A percentile compares a stretch with the other conserved stretches of the same genome.
phyloP scores from a whole-genome alignment of 768 basidiomycete genomes.

The Candolleomyces aberdarensis region DNA sequence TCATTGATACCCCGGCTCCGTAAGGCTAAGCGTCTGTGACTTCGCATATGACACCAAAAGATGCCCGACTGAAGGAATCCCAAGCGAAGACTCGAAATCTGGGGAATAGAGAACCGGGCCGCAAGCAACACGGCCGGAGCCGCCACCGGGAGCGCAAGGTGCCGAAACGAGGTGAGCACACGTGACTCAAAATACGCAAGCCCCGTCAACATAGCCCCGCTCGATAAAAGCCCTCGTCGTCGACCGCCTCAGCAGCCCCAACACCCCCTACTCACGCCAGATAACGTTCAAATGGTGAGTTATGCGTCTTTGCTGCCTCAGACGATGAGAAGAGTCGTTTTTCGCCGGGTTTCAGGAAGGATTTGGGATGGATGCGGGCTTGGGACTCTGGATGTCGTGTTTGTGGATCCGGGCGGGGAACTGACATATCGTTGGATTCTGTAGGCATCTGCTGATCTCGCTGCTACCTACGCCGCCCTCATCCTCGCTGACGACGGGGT shows the following conservation, averaged over 20 bases:
- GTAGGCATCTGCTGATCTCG: constrained; percentile 69
- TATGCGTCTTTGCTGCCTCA: constrained; percentile 5
- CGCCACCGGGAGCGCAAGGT: background rate
- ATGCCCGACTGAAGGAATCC: too few species aligned
- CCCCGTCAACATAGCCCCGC: background rate
- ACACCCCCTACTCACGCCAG: constrained; percentile 9
- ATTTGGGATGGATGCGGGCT: constrained; percentile 22
- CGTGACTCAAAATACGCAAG: background rate
- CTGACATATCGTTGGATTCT: constrained; percentile 5
- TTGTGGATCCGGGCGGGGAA: constrained; percentile 8
- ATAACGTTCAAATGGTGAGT: constrained; percentile 25
- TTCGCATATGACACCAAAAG: too few species aligned
- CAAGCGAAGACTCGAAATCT: too few species aligned
- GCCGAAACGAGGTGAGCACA: background rate
- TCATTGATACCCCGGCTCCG: too few species aligned
- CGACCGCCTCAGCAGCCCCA: constrained; percentile 14
- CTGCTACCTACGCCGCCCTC: constrained; percentile 93
- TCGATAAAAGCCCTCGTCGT: background rate
- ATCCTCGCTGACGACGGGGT: constrained; percentile 97
- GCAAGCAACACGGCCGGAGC: too few species aligned
- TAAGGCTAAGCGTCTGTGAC: too few species aligned
- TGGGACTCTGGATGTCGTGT: constrained; percentile 18
- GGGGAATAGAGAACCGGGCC: too few species aligned
- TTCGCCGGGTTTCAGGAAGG: constrained; percentile 10
- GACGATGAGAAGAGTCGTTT: constrained; percentile 9